phyloP scores from a whole-genome alignment of 2,329 filamentous ascomycete genomes.

The Epichloe coenophiala region DNA sequence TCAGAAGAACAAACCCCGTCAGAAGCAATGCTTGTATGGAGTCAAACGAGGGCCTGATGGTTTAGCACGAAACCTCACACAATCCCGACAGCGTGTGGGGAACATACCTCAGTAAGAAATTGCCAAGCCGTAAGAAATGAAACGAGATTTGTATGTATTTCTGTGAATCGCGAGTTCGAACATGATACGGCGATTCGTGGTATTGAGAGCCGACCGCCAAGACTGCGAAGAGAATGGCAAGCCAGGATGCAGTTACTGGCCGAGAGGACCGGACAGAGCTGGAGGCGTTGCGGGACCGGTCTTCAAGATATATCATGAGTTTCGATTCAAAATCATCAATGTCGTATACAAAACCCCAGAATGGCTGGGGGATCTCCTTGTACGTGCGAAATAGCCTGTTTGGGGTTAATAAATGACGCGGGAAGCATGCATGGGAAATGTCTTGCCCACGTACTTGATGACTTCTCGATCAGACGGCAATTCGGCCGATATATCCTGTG shows the following conservation, averaged over 20 bases:
- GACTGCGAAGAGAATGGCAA: conserved; percentile 51
- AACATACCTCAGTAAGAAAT: conserved; percentile 36
- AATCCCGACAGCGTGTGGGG: conserved; percentile 22
- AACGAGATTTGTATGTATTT: conserved; percentile 51
- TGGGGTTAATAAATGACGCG: conserved; percentile 4
- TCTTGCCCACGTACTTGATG: conserved; percentile 40
- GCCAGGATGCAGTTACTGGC: conserved; percentile 49
- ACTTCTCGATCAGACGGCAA: conserved; percentile 52
- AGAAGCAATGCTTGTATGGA: conserved; percentile 52
- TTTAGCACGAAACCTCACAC: conserved; percentile 3
- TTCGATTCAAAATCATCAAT: conserved; percentile 52
- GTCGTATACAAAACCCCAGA: conserved; percentile 55
- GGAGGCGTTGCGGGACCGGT: conserved; percentile 43
- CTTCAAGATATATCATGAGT: conserved; percentile 52
- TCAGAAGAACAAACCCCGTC: conserved; percentile 49
- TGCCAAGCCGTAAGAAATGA: conserved; percentile 49
- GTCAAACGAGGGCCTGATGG: conserved; percentile 44
- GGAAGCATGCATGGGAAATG: not conserved
- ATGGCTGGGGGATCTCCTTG: conserved; percentile 53
- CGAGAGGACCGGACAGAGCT: conserved; percentile 31
- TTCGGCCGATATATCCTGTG: conserved; percentile 46
- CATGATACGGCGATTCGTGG: conserved; percentile 49
- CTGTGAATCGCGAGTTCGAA: conserved; percentile 44
- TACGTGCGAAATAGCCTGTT: conserved; percentile 49
- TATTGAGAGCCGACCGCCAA: conserved; percentile 54